Percentiles rank a stretch among this genome's conserved stretches.
Conservation (phyloP, 495 filamentous ascomycete genomes). For the Aspergillus sclerotiicarbonarius region DNA sequence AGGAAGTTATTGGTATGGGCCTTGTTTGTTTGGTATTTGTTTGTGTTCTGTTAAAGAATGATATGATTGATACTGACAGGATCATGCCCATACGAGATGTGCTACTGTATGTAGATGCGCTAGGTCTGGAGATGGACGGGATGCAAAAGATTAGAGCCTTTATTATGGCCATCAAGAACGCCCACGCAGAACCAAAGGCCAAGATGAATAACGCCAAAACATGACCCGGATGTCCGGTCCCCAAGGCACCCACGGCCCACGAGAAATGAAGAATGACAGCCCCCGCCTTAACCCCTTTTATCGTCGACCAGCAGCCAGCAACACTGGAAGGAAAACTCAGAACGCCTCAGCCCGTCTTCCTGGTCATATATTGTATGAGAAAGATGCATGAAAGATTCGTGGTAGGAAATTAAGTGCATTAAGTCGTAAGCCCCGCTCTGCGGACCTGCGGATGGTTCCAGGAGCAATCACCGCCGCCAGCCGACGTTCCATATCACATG, state of each 20-base stretch:
- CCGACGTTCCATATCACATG: conserved; percentile 99
- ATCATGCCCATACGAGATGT: background rate
- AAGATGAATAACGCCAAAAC: background rate
- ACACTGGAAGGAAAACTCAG: background rate
- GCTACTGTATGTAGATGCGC: background rate
- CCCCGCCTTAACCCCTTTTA: background rate
- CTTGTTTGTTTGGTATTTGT: too few relatives aligned
- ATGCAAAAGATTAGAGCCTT: background rate
- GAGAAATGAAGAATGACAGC: background rate
- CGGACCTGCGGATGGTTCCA: background rate
- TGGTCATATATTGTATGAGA: background rate
- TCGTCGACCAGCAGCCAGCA: background rate
- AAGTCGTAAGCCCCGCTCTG: background rate
- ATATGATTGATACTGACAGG: background rate
- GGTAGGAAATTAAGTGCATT: conserved; percentile 1
- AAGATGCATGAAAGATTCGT: background rate
- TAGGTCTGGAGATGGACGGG: background rate
- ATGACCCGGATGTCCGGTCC: background rate
- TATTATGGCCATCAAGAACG: background rate
- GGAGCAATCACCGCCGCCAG: conserved; percentile 62
- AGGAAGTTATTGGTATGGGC: too few relatives aligned
- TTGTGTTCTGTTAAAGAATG: background rate
- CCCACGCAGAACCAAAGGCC: background rate
- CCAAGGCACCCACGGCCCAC: background rate
- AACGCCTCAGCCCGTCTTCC: conserved; percentile 8